phyloP scores from a whole-genome alignment of 768 basidiomycete species.

The Amanita fuliginea region DNA sequence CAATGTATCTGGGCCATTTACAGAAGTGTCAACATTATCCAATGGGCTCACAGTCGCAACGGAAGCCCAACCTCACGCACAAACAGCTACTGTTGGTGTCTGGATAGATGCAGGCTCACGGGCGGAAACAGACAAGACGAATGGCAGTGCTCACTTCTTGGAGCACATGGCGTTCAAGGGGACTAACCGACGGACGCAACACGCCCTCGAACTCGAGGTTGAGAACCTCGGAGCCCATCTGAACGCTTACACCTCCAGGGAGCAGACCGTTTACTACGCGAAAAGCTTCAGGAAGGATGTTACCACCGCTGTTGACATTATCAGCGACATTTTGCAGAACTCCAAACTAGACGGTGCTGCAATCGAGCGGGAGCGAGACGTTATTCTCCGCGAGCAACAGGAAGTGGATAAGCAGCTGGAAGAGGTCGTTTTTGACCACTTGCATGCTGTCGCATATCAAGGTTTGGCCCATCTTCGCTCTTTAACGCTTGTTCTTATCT shows the following conservation, averaged over 20 bases:
- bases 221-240: conserved; percentile 97
- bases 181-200: conserved; percentile 79
- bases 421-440: conserved; percentile 97
- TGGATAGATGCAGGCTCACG: conserved; percentile 99
- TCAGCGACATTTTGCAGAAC: conserved; percentile 96
- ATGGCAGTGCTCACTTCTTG: conserved; percentile 96
- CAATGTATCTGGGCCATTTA: conserved; percentile 59
- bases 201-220: conserved; percentile 89
- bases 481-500: background rate
- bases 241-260: conserved; percentile 96
- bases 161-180: conserved; percentile 99
- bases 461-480: conserved; percentile 38
- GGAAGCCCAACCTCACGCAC: conserved; percentile 78
- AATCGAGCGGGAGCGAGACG: conserved; percentile 92
- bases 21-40: conserved; percentile 83
- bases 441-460: conserved; percentile 95
- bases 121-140: conserved; percentile 91
- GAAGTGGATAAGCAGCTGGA: conserved; percentile 98
- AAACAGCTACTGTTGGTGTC: conserved; percentile 97
- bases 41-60: conserved; percentile 96
- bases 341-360: conserved; percentile 83
- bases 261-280: conserved; percentile 99
- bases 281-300: conserved; percentile 98
- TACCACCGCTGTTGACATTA: conserved; percentile 84
- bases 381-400: conserved; percentile 94